Conservation (phyloP, 495 filamentous ascomycete species). For the Aspergillus kassunensis region DNA sequence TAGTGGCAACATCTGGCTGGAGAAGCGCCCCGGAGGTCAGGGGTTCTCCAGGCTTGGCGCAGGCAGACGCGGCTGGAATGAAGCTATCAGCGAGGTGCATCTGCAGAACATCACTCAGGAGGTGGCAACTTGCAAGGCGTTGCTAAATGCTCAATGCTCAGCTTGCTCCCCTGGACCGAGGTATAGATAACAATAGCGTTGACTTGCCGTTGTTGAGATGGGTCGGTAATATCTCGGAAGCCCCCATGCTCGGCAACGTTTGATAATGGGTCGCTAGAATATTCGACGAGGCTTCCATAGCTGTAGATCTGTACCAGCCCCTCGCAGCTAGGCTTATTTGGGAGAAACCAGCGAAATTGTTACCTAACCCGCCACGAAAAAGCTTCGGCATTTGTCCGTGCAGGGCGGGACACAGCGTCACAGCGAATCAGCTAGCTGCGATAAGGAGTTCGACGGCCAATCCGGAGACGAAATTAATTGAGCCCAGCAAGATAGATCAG, state of each 20-base stretch:
- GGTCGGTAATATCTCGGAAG: constrained; percentile 3
- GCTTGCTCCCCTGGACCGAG: no score
- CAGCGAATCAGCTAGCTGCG: constrained; percentile 14
- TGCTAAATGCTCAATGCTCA: no score
- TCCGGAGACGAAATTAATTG: constrained; percentile 10
- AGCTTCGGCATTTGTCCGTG: constrained; percentile 22
- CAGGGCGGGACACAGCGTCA: neutral
- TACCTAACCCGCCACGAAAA: constrained; percentile 5
- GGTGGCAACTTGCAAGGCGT: neutral
- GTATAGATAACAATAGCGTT: no score
- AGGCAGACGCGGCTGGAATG: neutral
- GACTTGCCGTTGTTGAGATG: constrained; percentile 1
- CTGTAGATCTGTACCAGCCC: neutral
- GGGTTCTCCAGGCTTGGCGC: constrained; percentile 8
- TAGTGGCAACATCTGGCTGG: neutral
- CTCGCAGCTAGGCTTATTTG: neutral
- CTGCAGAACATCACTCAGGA: constrained; percentile 3
- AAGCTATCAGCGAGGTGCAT: constrained; percentile 1
- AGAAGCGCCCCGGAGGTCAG: neutral
- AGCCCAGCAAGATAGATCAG: constrained; percentile 12
- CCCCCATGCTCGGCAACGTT: neutral
- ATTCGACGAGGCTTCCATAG: constrained; percentile 2
- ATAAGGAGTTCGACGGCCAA: constrained; percentile 22
- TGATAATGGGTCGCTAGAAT: neutral
- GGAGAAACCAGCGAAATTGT: neutral